Percentiles rank a stretch among this genome's conserved stretches.
These are phyloP conservation scores for Talaromyces verruculosus DNA, from an alignment of 2,329 filamentous ascomycete genomes.

Conservation along the genomic window DNA sequence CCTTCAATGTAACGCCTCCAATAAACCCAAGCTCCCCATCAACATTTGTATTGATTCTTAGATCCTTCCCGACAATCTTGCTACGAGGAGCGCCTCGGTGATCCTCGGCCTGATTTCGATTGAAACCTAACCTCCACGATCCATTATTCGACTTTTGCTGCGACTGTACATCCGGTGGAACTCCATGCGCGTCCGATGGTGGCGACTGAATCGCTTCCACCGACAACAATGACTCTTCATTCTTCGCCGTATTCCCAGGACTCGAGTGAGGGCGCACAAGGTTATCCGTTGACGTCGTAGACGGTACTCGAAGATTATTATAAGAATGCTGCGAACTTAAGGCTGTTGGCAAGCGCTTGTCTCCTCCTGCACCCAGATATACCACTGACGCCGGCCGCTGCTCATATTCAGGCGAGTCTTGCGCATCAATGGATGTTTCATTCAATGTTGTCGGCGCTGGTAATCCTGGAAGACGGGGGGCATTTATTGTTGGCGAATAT, in stretches of 20 bases:
- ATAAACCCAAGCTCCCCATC: constrained; percentile 18
- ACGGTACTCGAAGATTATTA: constrained; percentile 31
- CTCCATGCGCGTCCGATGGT: constrained; percentile 23
- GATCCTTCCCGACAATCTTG: constrained; percentile 7
- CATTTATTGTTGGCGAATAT: constrained; percentile 24
- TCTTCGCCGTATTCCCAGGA: constrained; percentile 31
- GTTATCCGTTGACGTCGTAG: constrained; percentile 28
- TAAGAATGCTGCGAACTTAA: constrained; percentile 32
- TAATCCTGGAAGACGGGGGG: constrained; percentile 36
- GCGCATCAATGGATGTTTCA: constrained; percentile 31
- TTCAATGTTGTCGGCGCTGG: constrained; percentile 31
- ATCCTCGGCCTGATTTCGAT: constrained; percentile 15
- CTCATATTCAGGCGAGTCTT: constrained; percentile 1
- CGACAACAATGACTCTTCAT: constrained; percentile 27
- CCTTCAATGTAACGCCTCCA: constrained; percentile 20
- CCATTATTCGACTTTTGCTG: constrained; percentile 18
- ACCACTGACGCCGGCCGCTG: neutral
- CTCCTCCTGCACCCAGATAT: neutral
- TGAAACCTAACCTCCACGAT: constrained; percentile 18
- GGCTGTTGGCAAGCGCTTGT: constrained; percentile 15
- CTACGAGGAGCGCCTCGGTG: neutral
- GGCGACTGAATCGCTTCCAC: constrained; percentile 33
- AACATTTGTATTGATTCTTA: constrained; percentile 21
- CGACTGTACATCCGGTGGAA: constrained; percentile 11
- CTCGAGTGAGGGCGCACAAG: constrained; percentile 34